These are phyloP conservation scores for Tetramitus jugosus DNA, from an alignment of 208 protist species.

Conservation along the genomic window DNA sequence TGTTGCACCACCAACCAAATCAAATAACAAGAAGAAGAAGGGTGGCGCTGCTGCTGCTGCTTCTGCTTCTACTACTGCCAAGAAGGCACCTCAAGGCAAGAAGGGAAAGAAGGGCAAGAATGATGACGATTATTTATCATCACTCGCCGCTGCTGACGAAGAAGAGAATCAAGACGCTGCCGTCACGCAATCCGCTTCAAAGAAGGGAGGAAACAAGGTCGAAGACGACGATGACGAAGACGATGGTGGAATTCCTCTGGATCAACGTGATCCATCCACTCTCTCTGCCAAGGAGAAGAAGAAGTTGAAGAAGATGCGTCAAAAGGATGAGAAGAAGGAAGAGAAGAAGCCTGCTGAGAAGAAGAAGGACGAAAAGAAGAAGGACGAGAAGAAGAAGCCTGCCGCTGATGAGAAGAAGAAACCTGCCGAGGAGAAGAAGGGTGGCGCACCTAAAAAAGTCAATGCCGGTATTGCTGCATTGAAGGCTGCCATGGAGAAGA, in stretches of 20 bases:
- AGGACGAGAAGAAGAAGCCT: conserved; percentile 65
- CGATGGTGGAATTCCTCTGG: too few relatives aligned
- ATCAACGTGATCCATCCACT: conserved; percentile 26
- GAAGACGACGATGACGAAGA: background rate
- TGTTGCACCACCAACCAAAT: background rate
- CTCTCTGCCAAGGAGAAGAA: conserved; percentile 75
- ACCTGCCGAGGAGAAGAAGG: conserved; percentile 49
- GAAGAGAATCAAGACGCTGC: too few relatives aligned
- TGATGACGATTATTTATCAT: too few relatives aligned
- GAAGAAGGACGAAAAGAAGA: conserved; percentile 69
- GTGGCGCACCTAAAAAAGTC: conserved; percentile 11
- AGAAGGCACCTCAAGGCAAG: too few relatives aligned
- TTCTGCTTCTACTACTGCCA: too few relatives aligned
- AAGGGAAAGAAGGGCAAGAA: too few relatives aligned
- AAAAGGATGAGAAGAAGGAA: conserved; percentile 31
- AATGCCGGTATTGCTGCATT: background rate
- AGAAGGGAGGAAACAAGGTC: background rate
- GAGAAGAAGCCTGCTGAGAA: conserved; percentile 67
- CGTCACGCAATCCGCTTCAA: background rate
- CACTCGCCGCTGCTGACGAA: too few relatives aligned
- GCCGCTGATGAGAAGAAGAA: conserved; percentile 58
- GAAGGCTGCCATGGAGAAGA: conserved; percentile 26
- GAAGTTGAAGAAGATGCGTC: conserved; percentile 41
- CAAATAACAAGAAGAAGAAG: conserved; percentile 33
- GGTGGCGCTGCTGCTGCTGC: too few relatives aligned